Percentiles rank a stretch among this genome's conserved stretches.
Evolutionary conservation across 768 basidiomycete genomes (phyloP).

Genomic region (Amanita molliuscula): DNA sequence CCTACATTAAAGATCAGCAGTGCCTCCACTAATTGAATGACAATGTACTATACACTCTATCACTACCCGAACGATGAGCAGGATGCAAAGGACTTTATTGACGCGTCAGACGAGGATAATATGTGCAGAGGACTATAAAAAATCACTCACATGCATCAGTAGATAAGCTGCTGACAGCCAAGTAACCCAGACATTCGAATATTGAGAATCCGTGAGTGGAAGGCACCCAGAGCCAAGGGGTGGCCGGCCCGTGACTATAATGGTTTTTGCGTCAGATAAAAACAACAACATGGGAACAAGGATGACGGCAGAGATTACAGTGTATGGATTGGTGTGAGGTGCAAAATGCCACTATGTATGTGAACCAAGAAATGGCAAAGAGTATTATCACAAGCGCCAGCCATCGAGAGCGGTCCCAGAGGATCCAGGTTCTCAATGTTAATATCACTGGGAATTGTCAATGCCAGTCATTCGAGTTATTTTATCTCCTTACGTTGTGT

Average conservation of each 20-base stretch:
- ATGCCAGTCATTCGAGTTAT: not conserved
- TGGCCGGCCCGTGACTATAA: not conserved
- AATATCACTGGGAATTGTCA: not conserved
- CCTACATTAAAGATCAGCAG: not conserved
- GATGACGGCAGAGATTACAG: not conserved
- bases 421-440: slow-evolving; percentile 2
- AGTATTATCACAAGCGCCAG: not conserved
- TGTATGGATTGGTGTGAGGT: not conserved
- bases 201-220: not conserved
- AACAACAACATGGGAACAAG: not conserved
- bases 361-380: not conserved
- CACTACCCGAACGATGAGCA: not conserved
- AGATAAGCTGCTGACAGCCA: not conserved
- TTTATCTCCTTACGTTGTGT: not conserved
- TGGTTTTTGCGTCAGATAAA: not conserved
- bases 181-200: not conserved
- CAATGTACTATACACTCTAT: not conserved
- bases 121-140: not conserved
- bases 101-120: not conserved
- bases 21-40: not conserved
- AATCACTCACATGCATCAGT: not conserved
- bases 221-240: not conserved
- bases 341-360: not conserved
- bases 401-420: not conserved
- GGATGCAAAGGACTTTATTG: not conserved